Evolutionary conservation across 2,329 filamentous ascomycete genomes (phyloP), one percentile per base, ranked within the genome.

Genomic region (Cladophialophora psammophila): DNA sequence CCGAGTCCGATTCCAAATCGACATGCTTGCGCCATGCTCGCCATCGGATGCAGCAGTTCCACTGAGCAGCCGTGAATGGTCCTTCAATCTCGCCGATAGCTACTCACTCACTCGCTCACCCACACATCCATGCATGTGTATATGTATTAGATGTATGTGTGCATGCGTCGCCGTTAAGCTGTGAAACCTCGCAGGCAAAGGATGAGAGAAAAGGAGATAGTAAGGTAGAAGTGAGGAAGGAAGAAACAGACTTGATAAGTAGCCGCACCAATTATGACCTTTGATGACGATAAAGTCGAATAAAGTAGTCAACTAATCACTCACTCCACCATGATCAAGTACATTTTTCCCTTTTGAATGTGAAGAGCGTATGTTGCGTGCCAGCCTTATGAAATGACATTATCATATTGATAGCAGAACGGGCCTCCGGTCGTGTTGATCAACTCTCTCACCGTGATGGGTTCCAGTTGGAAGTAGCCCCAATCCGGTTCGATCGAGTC

Each of bases 381-480:
- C 9, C 18, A 6, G 13, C 1, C 42, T 59, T 57, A 69, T 35
- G 65, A 60, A 34, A 67, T 65, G 45, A 70, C 45, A 42, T 15
- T 67, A 31, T 74, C 72, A 45, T 74, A 74, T 34, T 67, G 65
- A 35, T 74, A 74, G 59, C 72, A 74, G 60, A 73, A 74, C 26
- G 72, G 72, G 10, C 72, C 72, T 6, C 50, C 68, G 5, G 72
- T 74, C 15, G 69, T 74, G 59, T 57, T 70, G 32, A 74, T 63
- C 60, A 74, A 34, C n/a, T 73, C 68, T 32, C 54, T 57, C n/a
- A 74, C 69, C 34, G 63, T 50, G 55, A 72, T 70, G 10, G 63
- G 57, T 12, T 34, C 56, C 34, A 61, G 34, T 36, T 71, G 65
- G 57, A 73, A 69, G 60, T 72, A 70, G 13, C 72, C 71, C 72